These are phyloP conservation scores for Pichia sp. DNA, from an alignment of 1,139 yeast genomes.

Conservation along the genomic window DNA sequence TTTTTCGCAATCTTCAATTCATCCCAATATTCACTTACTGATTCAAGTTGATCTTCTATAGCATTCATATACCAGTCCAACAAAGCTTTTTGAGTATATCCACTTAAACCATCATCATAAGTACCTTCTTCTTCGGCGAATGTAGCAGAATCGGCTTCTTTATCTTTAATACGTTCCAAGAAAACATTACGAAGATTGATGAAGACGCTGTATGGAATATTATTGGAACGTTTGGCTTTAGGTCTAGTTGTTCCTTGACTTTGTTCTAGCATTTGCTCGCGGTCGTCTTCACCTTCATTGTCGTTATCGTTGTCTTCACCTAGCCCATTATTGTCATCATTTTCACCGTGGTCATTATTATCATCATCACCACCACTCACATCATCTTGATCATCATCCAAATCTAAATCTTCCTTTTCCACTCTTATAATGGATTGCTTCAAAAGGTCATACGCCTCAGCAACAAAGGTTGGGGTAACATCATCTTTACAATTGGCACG, in stretches of 20 bases:
- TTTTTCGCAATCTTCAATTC: constrained; percentile 73
- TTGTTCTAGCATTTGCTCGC: constrained; percentile 14
- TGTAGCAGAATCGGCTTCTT: constrained; percentile 42
- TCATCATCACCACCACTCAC: constrained; percentile 26
- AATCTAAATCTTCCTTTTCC: constrained; percentile 88
- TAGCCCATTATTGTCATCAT: constrained; percentile 8
- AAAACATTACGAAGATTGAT: constrained; percentile 77
- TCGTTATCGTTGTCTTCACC: constrained; percentile 7
- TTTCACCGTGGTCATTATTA: constrained; percentile 18
- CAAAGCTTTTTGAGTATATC: constrained; percentile 65
- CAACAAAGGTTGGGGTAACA: constrained; percentile 81
- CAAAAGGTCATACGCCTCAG: constrained; percentile 87
- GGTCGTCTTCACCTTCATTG: constrained; percentile 11
- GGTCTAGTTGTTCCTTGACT: constrained; percentile 6
- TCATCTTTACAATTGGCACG: constrained; percentile 93
- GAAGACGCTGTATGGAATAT: constrained; percentile 82
- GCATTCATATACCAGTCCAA: constrained; percentile 78
- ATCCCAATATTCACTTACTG: constrained; percentile 65
- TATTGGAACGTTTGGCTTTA: constrained; percentile 34
- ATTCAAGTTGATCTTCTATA: constrained; percentile 64
- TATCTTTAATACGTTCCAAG: constrained; percentile 57
- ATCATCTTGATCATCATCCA: constrained; percentile 60
- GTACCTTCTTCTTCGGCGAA: constrained; percentile 27
- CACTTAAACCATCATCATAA: constrained; percentile 43
- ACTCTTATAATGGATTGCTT: constrained; percentile 92